Conservation (phyloP, 2,329 filamentous ascomycete species). For the Fusarium miscanthi region DNA sequence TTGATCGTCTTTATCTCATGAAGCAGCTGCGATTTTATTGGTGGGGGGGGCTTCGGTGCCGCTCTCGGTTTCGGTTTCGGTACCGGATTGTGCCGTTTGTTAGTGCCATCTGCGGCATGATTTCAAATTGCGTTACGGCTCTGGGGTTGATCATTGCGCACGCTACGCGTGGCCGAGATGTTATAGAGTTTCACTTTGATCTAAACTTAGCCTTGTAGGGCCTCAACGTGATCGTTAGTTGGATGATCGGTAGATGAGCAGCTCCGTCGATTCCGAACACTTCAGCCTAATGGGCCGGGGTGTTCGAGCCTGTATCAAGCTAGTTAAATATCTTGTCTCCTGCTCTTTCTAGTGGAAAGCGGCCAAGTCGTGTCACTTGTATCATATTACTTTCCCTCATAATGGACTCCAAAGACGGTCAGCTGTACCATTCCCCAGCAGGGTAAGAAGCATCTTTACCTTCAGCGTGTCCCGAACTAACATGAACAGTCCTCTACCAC, state of each 20-base stretch:
- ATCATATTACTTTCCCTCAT: too few relatives aligned
- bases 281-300: too few relatives aligned
- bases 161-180: background rate
- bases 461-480: background rate
- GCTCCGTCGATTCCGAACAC: background rate
- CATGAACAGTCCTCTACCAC: background rate
- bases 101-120: background rate
- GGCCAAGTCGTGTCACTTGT: background rate
- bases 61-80: constrained; percentile 7
- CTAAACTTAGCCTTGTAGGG: background rate
- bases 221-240: accelerated
- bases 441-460: background rate
- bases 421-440: background rate
- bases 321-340: background rate
- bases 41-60: background rate
- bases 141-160: background rate
- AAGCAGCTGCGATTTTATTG: background rate
- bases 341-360: background rate
- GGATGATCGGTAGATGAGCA: too few relatives aligned
- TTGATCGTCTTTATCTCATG: background rate
- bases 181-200: background rate
- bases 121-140: background rate
- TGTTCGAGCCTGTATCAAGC: background rate
- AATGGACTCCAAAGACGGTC: background rate
- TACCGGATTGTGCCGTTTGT: background rate